Conservation (phyloP, 441 rosid genomes). For the Adansonia madagascariensis region DNA sequence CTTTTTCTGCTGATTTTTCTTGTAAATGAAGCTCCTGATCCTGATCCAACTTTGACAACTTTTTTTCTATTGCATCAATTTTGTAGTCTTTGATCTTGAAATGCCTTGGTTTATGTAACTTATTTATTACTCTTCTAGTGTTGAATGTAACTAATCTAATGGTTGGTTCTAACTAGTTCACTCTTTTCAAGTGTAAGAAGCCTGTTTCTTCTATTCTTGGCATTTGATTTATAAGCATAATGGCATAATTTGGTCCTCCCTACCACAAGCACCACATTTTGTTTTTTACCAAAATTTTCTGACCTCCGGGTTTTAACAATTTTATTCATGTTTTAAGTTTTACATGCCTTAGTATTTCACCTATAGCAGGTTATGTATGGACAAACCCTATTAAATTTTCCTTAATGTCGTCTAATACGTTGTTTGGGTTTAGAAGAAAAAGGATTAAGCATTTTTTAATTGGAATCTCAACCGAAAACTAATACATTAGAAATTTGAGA, state of each 20-base stretch:
- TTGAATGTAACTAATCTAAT: not conserved
- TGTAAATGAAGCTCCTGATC: not conserved
- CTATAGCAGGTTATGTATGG: too few species aligned
- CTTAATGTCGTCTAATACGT: too few species aligned
- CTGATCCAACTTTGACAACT: too few species aligned
- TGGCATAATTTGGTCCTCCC: not conserved
- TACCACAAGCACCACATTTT: not conserved
- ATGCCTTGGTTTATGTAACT: not conserved
- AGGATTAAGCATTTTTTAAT: not conserved
- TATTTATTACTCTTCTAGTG: not conserved
- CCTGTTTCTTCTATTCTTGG: not conserved
- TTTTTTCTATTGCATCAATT: not conserved
- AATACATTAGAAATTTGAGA: not conserved
- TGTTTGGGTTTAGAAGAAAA: too few species aligned
- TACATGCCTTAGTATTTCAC: not conserved
- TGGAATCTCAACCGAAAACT: not conserved
- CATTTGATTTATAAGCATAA: not conserved
- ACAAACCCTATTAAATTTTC: too few species aligned
- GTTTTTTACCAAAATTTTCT: not conserved
- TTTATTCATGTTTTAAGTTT: not conserved
- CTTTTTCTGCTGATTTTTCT: not conserved
- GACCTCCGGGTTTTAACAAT: not conserved
- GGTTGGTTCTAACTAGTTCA: not conserved
- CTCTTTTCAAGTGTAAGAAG: not conserved
- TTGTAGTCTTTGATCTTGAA: not conserved